Conservation (phyloP, 2,329 filamentous ascomycete species). For the Aspergillus intermedius region DNA sequence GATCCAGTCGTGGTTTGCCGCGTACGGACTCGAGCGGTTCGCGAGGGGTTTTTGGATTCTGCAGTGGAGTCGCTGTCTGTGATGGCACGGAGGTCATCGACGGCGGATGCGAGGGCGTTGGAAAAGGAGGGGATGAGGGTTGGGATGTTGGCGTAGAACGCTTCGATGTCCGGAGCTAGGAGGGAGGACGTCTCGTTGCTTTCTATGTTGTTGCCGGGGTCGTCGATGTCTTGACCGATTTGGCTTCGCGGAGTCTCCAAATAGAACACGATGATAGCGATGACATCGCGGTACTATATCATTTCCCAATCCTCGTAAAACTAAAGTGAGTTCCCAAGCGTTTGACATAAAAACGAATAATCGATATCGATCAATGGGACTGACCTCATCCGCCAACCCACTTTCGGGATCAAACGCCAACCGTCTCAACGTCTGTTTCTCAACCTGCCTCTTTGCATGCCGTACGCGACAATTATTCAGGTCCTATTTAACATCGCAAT, state of each 20-base stretch:
- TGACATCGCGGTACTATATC: constrained; percentile 27
- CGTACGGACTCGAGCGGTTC: constrained; percentile 7
- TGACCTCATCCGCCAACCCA: constrained; percentile 29
- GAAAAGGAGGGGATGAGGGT: constrained; percentile 20
- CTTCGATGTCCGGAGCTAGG: constrained; percentile 28
- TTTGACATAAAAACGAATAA: too few relatives aligned
- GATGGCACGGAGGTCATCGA: constrained; percentile 23
- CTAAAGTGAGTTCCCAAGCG: background rate
- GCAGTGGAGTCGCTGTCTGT: constrained; percentile 9
- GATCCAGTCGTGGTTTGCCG: constrained; percentile 4
- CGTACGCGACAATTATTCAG: constrained; percentile 28
- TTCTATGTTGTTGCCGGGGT: background rate
- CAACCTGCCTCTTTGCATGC: constrained; percentile 27
- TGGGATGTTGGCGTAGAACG: constrained; percentile 27
- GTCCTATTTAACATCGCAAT: constrained; percentile 21
- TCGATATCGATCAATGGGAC: constrained; percentile 1
- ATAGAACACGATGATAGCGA: constrained; percentile 33
- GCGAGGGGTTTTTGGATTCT: constrained; percentile 8
- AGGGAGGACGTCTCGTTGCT: constrained; percentile 18
- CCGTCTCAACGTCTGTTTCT: constrained; percentile 24
- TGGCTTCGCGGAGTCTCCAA: constrained; percentile 23
- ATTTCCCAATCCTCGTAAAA: too few relatives aligned
- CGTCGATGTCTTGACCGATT: constrained; percentile 15
- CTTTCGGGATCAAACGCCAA: constrained; percentile 28
- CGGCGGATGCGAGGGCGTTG: constrained; percentile 15